Conservation (phyloP, 2,329 filamentous ascomycete species). For the Talaromyces sp. region DNA sequence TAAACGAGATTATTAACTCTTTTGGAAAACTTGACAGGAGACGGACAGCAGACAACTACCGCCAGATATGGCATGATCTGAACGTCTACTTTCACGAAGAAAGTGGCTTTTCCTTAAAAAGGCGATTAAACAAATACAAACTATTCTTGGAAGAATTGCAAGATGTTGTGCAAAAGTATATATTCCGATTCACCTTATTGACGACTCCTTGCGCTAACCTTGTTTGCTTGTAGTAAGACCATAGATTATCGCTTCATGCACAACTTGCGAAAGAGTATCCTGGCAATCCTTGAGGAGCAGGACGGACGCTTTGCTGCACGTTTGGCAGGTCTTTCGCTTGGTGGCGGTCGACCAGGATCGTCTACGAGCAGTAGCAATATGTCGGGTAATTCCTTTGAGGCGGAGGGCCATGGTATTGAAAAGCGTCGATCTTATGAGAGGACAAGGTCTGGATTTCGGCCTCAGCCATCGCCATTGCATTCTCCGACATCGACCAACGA, state of each 20-base stretch:
- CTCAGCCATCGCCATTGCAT: constrained; percentile 28
- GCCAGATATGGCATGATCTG: constrained; percentile 52
- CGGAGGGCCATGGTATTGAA: constrained; percentile 27
- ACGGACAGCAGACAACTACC: constrained; percentile 38
- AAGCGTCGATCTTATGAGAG: constrained; percentile 38
- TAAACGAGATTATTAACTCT: constrained; percentile 49
- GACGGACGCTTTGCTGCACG: constrained; percentile 28
- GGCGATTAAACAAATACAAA: constrained; percentile 51
- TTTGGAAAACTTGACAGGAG: constrained; percentile 41
- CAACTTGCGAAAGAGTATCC: constrained; percentile 27
- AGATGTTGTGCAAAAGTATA: constrained; percentile 48
- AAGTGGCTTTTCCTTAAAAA: constrained; percentile 45
- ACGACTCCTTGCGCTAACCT: constrained; percentile 15
- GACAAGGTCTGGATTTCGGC: constrained; percentile 26
- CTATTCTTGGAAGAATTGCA: constrained; percentile 47
- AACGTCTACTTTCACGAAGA: constrained; percentile 46
- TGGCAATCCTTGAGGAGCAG: constrained; percentile 30
- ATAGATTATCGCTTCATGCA: constrained; percentile 27
- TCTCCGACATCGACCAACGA: constrained; percentile 29
- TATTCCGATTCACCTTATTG: constrained; percentile 20
- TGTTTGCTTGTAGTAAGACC: constrained; percentile 25
- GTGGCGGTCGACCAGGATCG: constrained; percentile 25
- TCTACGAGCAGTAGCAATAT: constrained; percentile 27
- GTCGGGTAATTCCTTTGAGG: constrained; percentile 25
- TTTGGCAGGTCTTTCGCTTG: constrained; percentile 28